Percentiles rank a stretch among this genome's conserved stretches.
Conservation (phyloP, 305 asterid species). For the Fraxinus nigra region DNA sequence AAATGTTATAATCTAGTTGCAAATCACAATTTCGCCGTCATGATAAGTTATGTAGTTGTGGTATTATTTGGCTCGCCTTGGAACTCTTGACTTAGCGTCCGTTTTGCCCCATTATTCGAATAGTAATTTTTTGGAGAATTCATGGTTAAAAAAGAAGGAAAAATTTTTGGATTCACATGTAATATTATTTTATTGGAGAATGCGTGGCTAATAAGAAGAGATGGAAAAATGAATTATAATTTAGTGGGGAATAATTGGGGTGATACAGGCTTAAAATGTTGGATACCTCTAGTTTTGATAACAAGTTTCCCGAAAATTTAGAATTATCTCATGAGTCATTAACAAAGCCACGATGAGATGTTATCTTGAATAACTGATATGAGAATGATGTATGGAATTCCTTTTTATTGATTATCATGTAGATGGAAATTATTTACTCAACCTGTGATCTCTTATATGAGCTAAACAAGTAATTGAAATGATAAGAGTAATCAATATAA, state of each 20-base stretch:
- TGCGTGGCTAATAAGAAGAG: no score
- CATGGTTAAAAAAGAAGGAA: no score
- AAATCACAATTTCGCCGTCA: background rate
- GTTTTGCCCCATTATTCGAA: no score
- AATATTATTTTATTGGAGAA: no score
- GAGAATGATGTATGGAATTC: background rate
- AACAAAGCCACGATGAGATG: background rate
- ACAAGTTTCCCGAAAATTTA: background rate
- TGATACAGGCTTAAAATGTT: background rate
- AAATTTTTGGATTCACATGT: no score
- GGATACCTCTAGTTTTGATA: background rate
- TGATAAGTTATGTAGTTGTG: background rate
- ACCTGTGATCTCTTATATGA: background rate
- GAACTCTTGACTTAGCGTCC: background rate
- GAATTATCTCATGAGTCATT: background rate
- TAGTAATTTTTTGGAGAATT: no score
- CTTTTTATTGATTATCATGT: background rate
- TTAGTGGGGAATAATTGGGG: no score
- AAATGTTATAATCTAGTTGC: constrained; percentile 2
- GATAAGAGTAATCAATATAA: background rate
- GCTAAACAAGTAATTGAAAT: background rate
- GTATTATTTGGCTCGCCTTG: background rate
- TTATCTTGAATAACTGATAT: background rate
- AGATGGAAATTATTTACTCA: background rate
- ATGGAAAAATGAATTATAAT: no score